Conservation (phyloP, 306 rosid species). For the Cucurbita pepo region DNA sequence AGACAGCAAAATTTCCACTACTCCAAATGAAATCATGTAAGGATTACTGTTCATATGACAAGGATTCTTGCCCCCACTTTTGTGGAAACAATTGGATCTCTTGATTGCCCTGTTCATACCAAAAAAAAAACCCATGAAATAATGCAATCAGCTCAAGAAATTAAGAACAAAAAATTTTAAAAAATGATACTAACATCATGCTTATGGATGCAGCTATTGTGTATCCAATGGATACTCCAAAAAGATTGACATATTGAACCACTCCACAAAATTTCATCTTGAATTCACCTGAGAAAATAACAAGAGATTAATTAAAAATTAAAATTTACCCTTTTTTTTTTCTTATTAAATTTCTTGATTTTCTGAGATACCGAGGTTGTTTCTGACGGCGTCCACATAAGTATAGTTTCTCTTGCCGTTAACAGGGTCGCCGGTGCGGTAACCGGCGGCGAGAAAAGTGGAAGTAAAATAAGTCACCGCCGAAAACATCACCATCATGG, state of each 20-base stretch:
- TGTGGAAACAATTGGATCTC: slow-evolving; percentile 9
- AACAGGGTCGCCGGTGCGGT: slow-evolving; percentile 7
- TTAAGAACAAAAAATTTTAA: neutral
- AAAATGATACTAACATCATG: slow-evolving; percentile 9
- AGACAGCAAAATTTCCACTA: slow-evolving; percentile 44
- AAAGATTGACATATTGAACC: slow-evolving; percentile 8
- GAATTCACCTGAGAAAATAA: slow-evolving; percentile 2
- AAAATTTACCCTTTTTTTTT: no score
- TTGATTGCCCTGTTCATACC: slow-evolving; percentile 10
- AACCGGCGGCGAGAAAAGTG: slow-evolving; percentile 9
- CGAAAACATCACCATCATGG: slow-evolving; percentile 6
- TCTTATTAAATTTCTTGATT: no score
- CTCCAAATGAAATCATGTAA: slow-evolving; percentile 47
- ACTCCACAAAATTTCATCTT: slow-evolving; percentile 8
- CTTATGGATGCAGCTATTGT: slow-evolving; percentile 10
- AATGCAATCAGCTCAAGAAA: neutral
- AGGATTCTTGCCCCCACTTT: slow-evolving; percentile 4
- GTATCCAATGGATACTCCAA: slow-evolving; percentile 14
- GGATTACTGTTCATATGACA: slow-evolving; percentile 9
- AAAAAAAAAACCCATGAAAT: neutral
- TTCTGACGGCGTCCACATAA: slow-evolving; percentile 5
- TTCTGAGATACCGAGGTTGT: slow-evolving; percentile 1
- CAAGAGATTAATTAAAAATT: no score
- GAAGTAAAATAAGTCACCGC: slow-evolving; percentile 11
- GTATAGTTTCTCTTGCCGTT: slow-evolving; percentile 11